These are phyloP conservation scores for Arthroderma uncinatum DNA, from an alignment of 2,329 filamentous ascomycete species.

Conservation along the genomic window DNA sequence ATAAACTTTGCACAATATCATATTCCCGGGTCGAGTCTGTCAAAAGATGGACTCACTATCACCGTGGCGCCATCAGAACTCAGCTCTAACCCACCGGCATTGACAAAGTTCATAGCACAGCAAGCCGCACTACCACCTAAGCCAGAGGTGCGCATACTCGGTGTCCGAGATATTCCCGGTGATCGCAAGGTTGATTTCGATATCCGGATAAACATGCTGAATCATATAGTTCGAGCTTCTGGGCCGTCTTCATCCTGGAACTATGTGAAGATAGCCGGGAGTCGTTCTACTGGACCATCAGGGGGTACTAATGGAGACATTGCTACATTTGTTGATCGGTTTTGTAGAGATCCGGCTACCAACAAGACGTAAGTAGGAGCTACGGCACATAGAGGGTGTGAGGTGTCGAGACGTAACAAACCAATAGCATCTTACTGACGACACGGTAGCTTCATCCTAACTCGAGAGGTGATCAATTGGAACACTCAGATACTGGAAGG, in stretches of 20 bases:
- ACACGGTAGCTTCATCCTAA: conserved; percentile 3
- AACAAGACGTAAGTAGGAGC: conserved; percentile 6
- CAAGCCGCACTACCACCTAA: conserved; percentile 22
- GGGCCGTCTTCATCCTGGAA: background rate
- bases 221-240: background rate
- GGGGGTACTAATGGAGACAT: background rate
- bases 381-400: no score
- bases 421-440: background rate
- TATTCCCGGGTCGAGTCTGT: conserved; percentile 18
- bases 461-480: conserved; percentile 7
- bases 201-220: conserved; percentile 7
- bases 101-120: conserved; percentile 20
- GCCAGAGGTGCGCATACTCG: conserved; percentile 20
- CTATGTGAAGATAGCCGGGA: conserved; percentile 5
- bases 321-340: conserved; percentile 2
- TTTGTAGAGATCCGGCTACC: conserved; percentile 3
- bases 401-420: no score
- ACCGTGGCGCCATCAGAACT: conserved; percentile 19
- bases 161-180: conserved; percentile 5
- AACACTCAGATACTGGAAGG: conserved; percentile 6
- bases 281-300: background rate
- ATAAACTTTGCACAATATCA: conserved; percentile 21
- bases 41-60: conserved; percentile 19
- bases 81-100: conserved; percentile 15
- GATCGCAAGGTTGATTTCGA: conserved; percentile 6